Evolutionary conservation across 208 protist genomes (phyloP).

Genomic region (Trypanosomatidae sp.): DNA sequence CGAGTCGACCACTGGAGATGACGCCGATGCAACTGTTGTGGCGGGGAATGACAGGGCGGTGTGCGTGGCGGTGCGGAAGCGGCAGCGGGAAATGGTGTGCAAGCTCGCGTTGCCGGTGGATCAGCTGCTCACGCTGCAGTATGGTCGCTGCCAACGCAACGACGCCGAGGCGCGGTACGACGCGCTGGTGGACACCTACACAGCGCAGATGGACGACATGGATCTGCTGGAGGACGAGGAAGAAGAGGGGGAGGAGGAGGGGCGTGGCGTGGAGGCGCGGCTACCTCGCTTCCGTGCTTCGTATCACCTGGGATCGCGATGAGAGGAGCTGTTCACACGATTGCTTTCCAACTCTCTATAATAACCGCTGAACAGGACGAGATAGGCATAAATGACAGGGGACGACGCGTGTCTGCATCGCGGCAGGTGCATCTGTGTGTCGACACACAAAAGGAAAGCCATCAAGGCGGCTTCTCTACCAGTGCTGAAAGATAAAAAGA

Average conservation of each 20-base stretch:
- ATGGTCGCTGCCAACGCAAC: conserved; percentile 42
- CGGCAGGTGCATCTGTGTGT: too few species aligned
- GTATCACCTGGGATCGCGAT: too few species aligned
- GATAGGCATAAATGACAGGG: too few species aligned
- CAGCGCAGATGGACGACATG: conserved; percentile 21
- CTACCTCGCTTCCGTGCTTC: conserved; percentile 14
- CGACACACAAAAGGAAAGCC: too few species aligned
- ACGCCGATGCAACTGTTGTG: too few species aligned
- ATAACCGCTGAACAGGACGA: too few species aligned
- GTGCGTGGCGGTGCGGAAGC: conserved; percentile 30
- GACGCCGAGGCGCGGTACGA: conserved; percentile 56
- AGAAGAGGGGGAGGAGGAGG: conserved; percentile 10
- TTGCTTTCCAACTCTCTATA: too few species aligned
- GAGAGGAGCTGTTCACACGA: too few species aligned
- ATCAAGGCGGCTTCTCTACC: too few species aligned
- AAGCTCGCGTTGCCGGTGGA: conserved; percentile 52
- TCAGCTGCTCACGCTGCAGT: conserved; percentile 51
- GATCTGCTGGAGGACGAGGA: too few species aligned
- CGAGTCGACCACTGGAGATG: not conserved
- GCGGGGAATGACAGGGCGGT: not conserved
- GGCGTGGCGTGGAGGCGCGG: not conserved
- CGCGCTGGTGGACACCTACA: conserved; percentile 46
- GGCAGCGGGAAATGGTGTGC: conserved; percentile 45
- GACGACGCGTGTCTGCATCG: too few species aligned
- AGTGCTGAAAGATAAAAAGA: too few species aligned